A percentile compares a stretch with the other conserved stretches of the same genome.
These are phyloP conservation scores for Neofusicoccum sp. DNA, from an alignment of 2,329 filamentous ascomycete genomes.

Conservation along the genomic window DNA sequence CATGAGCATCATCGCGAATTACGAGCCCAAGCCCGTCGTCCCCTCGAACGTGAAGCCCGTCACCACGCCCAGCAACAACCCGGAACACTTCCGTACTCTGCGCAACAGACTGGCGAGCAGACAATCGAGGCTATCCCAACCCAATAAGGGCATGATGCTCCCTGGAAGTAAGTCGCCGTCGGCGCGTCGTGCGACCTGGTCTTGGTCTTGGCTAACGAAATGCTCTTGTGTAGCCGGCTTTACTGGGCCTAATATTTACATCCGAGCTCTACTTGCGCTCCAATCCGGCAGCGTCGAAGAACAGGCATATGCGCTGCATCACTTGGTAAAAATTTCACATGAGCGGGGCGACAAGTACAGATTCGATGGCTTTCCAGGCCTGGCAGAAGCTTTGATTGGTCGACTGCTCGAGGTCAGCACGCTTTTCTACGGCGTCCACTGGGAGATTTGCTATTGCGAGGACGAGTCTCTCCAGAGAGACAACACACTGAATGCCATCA, in stretches of 20 bases:
- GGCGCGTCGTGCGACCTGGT: neutral
- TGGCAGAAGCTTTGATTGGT: constrained; percentile 84
- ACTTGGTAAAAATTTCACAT: constrained; percentile 91
- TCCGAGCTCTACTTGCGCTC: constrained; percentile 79
- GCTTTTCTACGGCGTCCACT: constrained; percentile 79
- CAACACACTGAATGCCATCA: constrained; percentile 62
- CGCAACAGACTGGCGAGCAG: constrained; percentile 47
- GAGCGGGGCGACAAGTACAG: constrained; percentile 94
- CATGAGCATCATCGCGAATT: constrained; percentile 53
- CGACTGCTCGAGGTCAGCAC: constrained; percentile 76
- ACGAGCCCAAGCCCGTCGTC: constrained; percentile 64
- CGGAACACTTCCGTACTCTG: constrained; percentile 63
- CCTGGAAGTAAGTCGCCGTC: constrained; percentile 59
- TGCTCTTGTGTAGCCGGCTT: constrained; percentile 48
- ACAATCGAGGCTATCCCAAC: constrained; percentile 20
- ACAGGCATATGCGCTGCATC: constrained; percentile 88
- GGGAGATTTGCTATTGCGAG: constrained; percentile 70
- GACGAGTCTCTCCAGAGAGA: constrained; percentile 49
- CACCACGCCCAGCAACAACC: constrained; percentile 71
- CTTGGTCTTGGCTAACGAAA: constrained; percentile 13
- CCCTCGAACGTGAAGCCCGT: constrained; percentile 70
- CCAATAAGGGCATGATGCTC: constrained; percentile 55
- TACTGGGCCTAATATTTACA: constrained; percentile 85
- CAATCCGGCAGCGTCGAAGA: constrained; percentile 77
- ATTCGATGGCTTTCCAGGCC: constrained; percentile 84